Conservation (phyloP, 352 stramenopile species). For the Pythium brachiatum region DNA sequence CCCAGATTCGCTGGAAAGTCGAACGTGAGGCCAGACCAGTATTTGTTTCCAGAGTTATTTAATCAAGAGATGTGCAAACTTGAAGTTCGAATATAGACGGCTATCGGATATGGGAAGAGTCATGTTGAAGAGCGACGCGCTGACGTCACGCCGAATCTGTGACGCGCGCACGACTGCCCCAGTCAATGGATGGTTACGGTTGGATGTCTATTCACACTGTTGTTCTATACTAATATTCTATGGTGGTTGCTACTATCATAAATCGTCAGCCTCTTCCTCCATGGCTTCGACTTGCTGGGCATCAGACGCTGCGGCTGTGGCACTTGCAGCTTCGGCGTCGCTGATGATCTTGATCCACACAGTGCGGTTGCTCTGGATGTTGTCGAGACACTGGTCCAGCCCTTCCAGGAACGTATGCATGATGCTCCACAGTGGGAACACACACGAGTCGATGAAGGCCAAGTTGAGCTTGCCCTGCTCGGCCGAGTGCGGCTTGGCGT, state of each 20-base stretch:
- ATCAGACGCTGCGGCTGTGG: neutral
- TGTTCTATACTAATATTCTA: neutral
- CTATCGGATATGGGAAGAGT: neutral
- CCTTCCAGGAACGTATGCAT: conserved; percentile 61
- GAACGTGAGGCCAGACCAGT: neutral
- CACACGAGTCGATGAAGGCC: conserved; percentile 80
- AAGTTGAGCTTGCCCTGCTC: conserved; percentile 78
- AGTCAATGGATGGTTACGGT: neutral
- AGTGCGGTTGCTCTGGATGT: conserved; percentile 63
- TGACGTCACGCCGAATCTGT: conserved; percentile 4
- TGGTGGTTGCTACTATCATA: neutral
- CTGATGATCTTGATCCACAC: conserved; percentile 53
- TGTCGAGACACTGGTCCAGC: conserved; percentile 51
- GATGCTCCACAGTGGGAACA: conserved; percentile 81
- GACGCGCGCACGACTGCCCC: neutral
- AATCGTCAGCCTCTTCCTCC: conserved; percentile 12
- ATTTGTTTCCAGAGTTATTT: conserved; percentile 1
- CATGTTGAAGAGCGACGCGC: conserved; percentile 12
- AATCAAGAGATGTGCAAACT: neutral
- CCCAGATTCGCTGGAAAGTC: neutral
- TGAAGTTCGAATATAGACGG: neutral
- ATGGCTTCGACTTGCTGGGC: conserved; percentile 4
- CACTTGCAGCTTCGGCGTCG: conserved; percentile 15
- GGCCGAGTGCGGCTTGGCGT: conserved; percentile 46
- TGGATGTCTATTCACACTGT: neutral